Base-by-base conservation (phyloP, 495 filamentous ascomycete species). In the Neurospora sp. region DNA sequence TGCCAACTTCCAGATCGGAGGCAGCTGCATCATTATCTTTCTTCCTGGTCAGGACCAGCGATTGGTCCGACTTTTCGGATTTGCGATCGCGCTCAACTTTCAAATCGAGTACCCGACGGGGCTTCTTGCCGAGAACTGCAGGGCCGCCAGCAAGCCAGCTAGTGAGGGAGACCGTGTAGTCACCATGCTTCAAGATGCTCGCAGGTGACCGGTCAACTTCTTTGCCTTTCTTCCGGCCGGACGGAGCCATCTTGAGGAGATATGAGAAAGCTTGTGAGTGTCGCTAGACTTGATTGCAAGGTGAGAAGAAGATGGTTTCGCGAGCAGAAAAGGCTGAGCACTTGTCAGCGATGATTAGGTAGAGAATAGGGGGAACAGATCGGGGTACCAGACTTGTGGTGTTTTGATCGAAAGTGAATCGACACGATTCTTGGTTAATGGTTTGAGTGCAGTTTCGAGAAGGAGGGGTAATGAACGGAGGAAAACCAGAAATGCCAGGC, bases 161-260 rank as follows among this genome's bases (percentile, higher is more conserved):
- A 1, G 70, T 72, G 35, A 74, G 40, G 8, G 73, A 74, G 70
- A 74, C 27, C 23, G 71, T 40, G 48, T 72, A 46, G 3, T 72
- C 71, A 2, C 39, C 70, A 39, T 71, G 37, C 12, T 42, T 69
- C 46, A 71, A 18, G 7, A 72, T 16, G 54, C 54, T 66, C 3
- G 27, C 3, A 35, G 54, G 54, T 9, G 27, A 66, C 14, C 14
- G 54, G 31, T 69, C 73, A 10, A 66, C 27, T 18, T 72, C 54
- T 16, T 71, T 59, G 70, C 18, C 73, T 27, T 38, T 48, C 18
- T 69, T 74, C 23, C 37, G 70, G 3, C 48, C 37, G 6, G 31
- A 27, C 14, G 31, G 37, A 42, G 54, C 41, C 42, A 54, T 70
- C 40, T 72, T 59, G 31, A 18, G 2, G 7, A 12, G 35, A 59